Conservation (phyloP, 805 yeast genomes). For the Cyberlindnera euphorbiiphila region DNA sequence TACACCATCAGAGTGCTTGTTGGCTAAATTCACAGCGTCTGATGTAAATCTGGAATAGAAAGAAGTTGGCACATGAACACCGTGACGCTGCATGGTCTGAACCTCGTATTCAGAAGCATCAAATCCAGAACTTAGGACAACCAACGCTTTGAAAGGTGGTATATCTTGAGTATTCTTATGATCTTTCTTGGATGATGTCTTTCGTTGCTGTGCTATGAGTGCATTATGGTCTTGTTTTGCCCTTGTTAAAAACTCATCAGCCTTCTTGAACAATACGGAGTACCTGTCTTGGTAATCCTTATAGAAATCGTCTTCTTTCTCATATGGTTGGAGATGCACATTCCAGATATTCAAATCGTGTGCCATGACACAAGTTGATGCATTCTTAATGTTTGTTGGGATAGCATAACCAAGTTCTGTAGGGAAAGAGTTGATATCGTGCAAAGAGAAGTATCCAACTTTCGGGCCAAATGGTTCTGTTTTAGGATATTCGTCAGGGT, state of each 20-base stretch:
- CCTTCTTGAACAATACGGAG: slow-evolving; percentile 57
- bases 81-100: slow-evolving; percentile 81
- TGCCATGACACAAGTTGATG: slow-evolving; percentile 72
- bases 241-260: slow-evolving; percentile 55
- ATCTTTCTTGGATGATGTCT: slow-evolving; percentile 3
- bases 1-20: slow-evolving; percentile 56
- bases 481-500: slow-evolving; percentile 41
- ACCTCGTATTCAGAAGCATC: slow-evolving; percentile 84
- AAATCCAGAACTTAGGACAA: slow-evolving; percentile 82
- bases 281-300: slow-evolving; percentile 58
- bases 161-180: slow-evolving; percentile 7
- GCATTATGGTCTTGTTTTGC: slow-evolving; percentile 42
- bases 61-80: slow-evolving; percentile 75
- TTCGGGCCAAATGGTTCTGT: slow-evolving; percentile 43
- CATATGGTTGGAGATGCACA: slow-evolving; percentile 69
- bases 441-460: slow-evolving; percentile 79
- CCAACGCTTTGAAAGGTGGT: slow-evolving; percentile 47
- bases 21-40: slow-evolving; percentile 68
- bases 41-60: slow-evolving; percentile 69
- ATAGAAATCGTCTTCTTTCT: slow-evolving; percentile 60
- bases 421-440: slow-evolving; percentile 83
- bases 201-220: slow-evolving; percentile 1
- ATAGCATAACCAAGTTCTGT: slow-evolving; percentile 77
- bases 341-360: slow-evolving; percentile 83
- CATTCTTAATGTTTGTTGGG: slow-evolving; percentile 64